Evolutionary conservation across 2,329 filamentous ascomycete genomes (phyloP), one percentile per base, ranked within the genome.

Genomic region (Fusarium sarcochroum): DNA sequence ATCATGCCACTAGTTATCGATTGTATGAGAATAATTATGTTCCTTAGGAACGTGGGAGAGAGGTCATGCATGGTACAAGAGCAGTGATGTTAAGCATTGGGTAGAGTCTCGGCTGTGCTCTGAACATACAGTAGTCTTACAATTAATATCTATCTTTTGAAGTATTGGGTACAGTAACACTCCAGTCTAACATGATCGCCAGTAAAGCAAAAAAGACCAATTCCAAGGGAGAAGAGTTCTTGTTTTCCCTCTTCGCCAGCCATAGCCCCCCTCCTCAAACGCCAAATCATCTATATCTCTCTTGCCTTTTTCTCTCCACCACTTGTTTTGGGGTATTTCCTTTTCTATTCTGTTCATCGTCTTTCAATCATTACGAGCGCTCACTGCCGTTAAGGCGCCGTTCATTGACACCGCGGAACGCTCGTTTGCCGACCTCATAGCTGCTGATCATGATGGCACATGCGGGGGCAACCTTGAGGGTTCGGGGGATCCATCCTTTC

Each of bases 361-460:
- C 17, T 59, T 60, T 10, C 7, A 11, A 18, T 21, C 56, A 27
- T 68, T 27, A 66, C n/a, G 59, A 68, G 7, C 41, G 66, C 15
- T 64, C 42, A 14, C 25, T 30, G 18, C 54, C 50, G 41, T 62
- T 51, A 11, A 68, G 68, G 2, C 37, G 61, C 32, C 77, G 81
- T 74, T 87, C 84, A 63, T 98, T 98, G 49, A 93, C 88, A 13
- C 87, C 86, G 54, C 89, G 86, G 34, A 97, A 97, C 77, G 92
- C 90, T 78, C 92, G 91, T 85, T 99, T 99, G 50, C 96, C 94
- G 37, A 98, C 88, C 80, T 99, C 96, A 79, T 98, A 99, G 77
- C 91, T 97, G 77, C 93, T 97, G 77, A 99, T 98, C 96, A 99
- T 99, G 77, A 99, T 98, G 27, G 96, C 96, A 80, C 96, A 99